Conservation (phyloP, 2,329 filamentous ascomycete species). For the Leptoxyphium fumago region DNA sequence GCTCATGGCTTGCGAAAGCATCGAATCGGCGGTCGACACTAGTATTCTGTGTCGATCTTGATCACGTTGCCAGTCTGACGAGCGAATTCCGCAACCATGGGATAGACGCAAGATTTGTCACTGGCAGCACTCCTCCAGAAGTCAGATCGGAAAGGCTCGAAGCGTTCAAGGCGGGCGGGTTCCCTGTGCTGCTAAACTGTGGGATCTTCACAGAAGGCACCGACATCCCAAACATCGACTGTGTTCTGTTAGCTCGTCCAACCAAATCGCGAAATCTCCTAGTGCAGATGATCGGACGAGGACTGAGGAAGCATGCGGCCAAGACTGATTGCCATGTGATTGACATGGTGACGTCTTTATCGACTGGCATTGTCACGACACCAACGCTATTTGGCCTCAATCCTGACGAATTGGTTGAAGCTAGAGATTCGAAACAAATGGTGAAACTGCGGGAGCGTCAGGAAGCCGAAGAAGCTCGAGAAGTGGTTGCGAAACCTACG, state of each 20-base stretch:
- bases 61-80: constrained; percentile 64
- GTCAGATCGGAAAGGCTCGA: constrained; percentile 56
- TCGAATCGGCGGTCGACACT: constrained; percentile 64
- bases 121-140: constrained; percentile 58
- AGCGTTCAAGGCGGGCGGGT: constrained; percentile 60
- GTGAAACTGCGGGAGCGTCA: constrained; percentile 36
- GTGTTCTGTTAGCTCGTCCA: constrained; percentile 71
- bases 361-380: constrained; percentile 73
- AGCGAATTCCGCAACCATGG: constrained; percentile 61
- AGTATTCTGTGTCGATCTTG: constrained; percentile 85
- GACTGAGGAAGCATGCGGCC: constrained; percentile 65
- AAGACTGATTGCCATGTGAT: constrained; percentile 90
- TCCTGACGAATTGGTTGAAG: constrained; percentile 58
- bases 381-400: constrained; percentile 90
- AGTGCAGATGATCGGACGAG: constrained; percentile 94
- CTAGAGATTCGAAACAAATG: constrained; percentile 50
- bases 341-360: constrained; percentile 81
- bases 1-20: constrained; percentile 72
- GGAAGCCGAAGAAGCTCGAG: constrained; percentile 27
- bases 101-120: constrained; percentile 76
- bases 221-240: constrained; percentile 95
- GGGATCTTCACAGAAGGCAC: constrained; percentile 96
- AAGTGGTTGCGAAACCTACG: constrained; percentile 10
- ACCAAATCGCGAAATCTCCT: constrained; percentile 87
- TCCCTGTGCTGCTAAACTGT: constrained; percentile 83